These are phyloP conservation scores for Hammondia hammondi DNA, from an alignment of 169 alveolate genomes.

Conservation along the genomic window DNA sequence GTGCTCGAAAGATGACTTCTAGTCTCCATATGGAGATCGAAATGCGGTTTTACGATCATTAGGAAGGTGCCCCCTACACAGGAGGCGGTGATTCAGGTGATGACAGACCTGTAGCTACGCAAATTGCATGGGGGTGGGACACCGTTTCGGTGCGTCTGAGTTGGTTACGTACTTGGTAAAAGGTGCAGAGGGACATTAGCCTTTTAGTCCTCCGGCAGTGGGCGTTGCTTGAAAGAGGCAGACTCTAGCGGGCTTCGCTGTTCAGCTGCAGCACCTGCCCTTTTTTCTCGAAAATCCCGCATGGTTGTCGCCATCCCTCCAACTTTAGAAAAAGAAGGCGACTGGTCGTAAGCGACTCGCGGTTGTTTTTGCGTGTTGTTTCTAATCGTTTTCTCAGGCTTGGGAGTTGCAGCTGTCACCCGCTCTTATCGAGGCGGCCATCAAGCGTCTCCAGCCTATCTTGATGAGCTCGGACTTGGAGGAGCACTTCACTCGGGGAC, in stretches of 20 bases:
- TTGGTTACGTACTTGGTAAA: no score
- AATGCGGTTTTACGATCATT: no score
- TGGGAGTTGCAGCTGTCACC: slow-evolving; percentile 64
- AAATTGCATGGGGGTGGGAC: no score
- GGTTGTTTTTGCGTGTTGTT: background rate
- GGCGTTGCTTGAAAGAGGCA: background rate
- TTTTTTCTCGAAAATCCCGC: background rate
- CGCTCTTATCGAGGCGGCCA: slow-evolving; percentile 55
- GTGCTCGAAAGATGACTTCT: no score
- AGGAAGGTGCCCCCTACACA: no score
- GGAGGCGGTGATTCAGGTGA: no score
- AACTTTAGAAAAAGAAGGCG: background rate
- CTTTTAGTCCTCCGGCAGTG: no score
- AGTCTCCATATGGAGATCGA: no score
- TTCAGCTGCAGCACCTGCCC: background rate
- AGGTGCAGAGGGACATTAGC: no score
- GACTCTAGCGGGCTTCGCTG: background rate
- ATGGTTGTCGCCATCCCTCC: background rate
- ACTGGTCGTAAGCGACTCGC: background rate
- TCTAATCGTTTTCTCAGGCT: slow-evolving; percentile 5
- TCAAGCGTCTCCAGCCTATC: slow-evolving; percentile 50
- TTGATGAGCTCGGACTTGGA: slow-evolving; percentile 43
- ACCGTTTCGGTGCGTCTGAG: no score
- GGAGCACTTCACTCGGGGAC: slow-evolving; percentile 46
- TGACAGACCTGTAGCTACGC: no score